Evolutionary conservation across 73 alveolate species (phyloP), one percentile per base, ranked within the genome.

Genomic region (Paramecium primaurelia): DNA sequence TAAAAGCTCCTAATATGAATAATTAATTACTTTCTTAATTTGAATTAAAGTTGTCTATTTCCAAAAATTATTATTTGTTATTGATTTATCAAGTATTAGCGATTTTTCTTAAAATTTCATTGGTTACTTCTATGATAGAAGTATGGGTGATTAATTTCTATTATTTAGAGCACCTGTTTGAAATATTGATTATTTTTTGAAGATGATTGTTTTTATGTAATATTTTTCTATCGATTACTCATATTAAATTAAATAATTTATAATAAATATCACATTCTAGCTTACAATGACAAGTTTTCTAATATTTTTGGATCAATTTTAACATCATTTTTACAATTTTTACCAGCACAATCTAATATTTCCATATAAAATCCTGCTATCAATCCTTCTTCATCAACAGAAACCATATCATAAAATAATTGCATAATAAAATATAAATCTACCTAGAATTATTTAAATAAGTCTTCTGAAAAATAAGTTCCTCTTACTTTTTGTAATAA

Each of bases 331-430:
- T 75, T 22, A 75, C 68, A 34, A 38, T 75, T 75, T 75, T 40
- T 75, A 16, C 68, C 59, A 16, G 93, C 93, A 68, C 93, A 64
- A 22, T 87, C 93, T 12, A 87, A 64, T 28, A 87, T 87, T 25
- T 87, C 93, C 42, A 36, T 42, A 37, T 87, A 87, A 59, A 77
- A 59, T 59, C 88, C 93, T 28, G 68, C 45, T 12, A 87, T 77
- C 11, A 87, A 64, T 16, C 86, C 86, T 87, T 87, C 93, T n/a
- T 87, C 93, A 40, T 87, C 93, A n/a, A 59, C 93, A 37, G 88
- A 60, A 34, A 87, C 86, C 69, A 87, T 36, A 42, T 87, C 93
- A 60, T 87, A 87, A 22, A 64, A 26, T 22, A 87, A 44, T 64
- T 87, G 37, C 69, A 87, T 77, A 11, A 87, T 71, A 58, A 87